Conservation (phyloP, 1,284 basidiomycete genomes). For the Veloboletus limbatus region DNA sequence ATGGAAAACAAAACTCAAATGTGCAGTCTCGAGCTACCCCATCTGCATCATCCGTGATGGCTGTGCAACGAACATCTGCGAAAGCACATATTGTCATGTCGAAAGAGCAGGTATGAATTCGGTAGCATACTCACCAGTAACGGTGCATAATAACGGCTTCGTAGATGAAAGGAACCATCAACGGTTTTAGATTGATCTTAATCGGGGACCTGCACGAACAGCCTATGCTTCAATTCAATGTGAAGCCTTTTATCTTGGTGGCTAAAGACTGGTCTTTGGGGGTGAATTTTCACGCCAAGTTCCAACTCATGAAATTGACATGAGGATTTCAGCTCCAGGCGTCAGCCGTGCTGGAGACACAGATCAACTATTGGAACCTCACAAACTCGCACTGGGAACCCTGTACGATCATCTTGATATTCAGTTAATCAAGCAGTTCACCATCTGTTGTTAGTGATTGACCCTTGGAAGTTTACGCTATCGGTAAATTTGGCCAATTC, state of each 20-base stretch:
- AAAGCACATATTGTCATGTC: slow-evolving; percentile 68
- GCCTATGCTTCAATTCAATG: slow-evolving; percentile 87
- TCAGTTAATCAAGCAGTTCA: slow-evolving; percentile 1
- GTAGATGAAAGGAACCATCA: slow-evolving; percentile 79
- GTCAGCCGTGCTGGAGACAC: slow-evolving; percentile 74
- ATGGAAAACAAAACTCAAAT: slow-evolving; percentile 9
- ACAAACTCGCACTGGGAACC: slow-evolving; percentile 99
- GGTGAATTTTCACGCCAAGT: slow-evolving; percentile 42
- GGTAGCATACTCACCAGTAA: not conserved
- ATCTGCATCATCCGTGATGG: slow-evolving; percentile 12
- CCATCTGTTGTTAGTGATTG: slow-evolving; percentile 62
- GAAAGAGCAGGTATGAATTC: slow-evolving; percentile 67
- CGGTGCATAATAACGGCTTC: slow-evolving; percentile 2
- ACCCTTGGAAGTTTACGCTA: slow-evolving; percentile 92
- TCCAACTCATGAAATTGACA: slow-evolving; percentile 10
- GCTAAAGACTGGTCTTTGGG: slow-evolving; percentile 95
- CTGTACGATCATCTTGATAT: slow-evolving; percentile 41
- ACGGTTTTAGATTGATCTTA: slow-evolving; percentile 90
- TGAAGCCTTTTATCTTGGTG: slow-evolving; percentile 82
- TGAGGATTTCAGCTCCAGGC: slow-evolving; percentile 64
- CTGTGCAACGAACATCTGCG: slow-evolving; percentile 39
- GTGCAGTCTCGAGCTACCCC: slow-evolving; percentile 4
- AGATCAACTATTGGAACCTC: slow-evolving; percentile 96
- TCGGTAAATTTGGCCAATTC: slow-evolving; percentile 43
- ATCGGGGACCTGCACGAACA: slow-evolving; percentile 96